Percentiles rank a stretch among this genome's conserved stretches.
Conservation (phyloP, 2,329 filamentous ascomycete genomes). For the Stromatinia cepivora region DNA sequence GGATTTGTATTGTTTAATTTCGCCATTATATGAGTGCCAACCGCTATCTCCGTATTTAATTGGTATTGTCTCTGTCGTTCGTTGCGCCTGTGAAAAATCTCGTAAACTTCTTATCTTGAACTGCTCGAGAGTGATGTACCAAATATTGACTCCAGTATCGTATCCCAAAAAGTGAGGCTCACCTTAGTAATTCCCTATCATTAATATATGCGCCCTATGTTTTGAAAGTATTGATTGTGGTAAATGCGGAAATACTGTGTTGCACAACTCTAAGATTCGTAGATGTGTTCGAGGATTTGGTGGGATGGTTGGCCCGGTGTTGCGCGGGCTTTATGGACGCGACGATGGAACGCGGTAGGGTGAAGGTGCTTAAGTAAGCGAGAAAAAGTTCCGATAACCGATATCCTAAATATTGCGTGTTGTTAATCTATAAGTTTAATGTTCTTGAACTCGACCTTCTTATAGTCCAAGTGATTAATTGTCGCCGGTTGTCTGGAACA, state of each 20-base stretch:
- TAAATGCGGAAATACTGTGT: neutral
- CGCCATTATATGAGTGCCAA: neutral
- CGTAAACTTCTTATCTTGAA: neutral
- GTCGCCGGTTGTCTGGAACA: too few relatives aligned
- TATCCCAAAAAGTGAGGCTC: neutral
- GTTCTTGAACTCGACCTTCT: neutral
- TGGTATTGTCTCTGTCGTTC: neutral
- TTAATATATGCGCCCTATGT: neutral
- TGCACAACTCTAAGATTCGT: neutral
- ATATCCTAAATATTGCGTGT: neutral
- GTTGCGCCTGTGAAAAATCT: neutral
- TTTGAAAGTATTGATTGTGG: neutral
- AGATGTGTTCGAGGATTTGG: neutral
- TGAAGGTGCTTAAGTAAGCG: neutral
- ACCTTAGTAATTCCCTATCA: neutral
- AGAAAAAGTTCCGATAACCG: neutral
- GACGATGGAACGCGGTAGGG: neutral
- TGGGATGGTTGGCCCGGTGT: neutral
- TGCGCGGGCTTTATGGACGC: neutral
- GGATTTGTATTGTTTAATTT: neutral
- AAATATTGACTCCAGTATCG: neutral
- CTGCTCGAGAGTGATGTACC: neutral
- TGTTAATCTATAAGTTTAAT: neutral
- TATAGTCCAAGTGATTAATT: too few relatives aligned
- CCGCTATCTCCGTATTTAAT: neutral